Evolutionary conservation across 2,329 filamentous ascomycete genomes (phyloP).

Genomic region (Neurospora crassa): DNA sequence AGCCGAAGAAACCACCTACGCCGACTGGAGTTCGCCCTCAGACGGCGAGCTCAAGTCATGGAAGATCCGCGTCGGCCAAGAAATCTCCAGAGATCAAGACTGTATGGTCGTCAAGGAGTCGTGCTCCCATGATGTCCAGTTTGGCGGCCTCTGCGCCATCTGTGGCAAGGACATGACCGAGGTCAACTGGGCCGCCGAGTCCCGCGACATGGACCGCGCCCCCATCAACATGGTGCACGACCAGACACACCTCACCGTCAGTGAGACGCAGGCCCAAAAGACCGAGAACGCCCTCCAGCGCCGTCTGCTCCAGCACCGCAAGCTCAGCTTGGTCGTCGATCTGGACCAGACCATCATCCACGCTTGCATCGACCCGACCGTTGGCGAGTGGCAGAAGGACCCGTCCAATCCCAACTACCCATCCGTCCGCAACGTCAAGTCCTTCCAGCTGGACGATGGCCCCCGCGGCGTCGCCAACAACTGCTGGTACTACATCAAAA

Average conservation of each 20-base stretch:
- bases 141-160: constrained; percentile 78
- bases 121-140: constrained; percentile 86
- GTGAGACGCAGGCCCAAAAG: constrained; percentile 66
- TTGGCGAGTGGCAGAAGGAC: constrained; percentile 91
- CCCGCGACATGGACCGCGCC: constrained; percentile 72
- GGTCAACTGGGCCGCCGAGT: constrained; percentile 73
- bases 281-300: constrained; percentile 82
- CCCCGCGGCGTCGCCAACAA: constrained; percentile 57
- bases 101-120: constrained; percentile 78
- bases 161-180: constrained; percentile 97
- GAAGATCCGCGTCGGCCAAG: constrained; percentile 60
- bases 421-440: constrained; percentile 77
- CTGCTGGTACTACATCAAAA: constrained; percentile 98
- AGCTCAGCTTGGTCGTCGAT: constrained; percentile 91
- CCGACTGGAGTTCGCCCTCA: constrained; percentile 72
- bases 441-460: constrained; percentile 86
- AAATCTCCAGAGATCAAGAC: constrained; percentile 47
- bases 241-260: constrained; percentile 79
- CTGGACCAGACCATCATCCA: constrained; percentile 98
- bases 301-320: constrained; percentile 68
- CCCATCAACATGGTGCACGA: constrained; percentile 94
- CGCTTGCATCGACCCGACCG: constrained; percentile 90
- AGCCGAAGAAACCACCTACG: constrained; percentile 59
- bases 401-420: constrained; percentile 82
- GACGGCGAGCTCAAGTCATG: constrained; percentile 73